These are phyloP conservation scores for Apostasia shenzhenica DNA, from an alignment of 106 monocot genomes.

Conservation along the genomic window DNA sequence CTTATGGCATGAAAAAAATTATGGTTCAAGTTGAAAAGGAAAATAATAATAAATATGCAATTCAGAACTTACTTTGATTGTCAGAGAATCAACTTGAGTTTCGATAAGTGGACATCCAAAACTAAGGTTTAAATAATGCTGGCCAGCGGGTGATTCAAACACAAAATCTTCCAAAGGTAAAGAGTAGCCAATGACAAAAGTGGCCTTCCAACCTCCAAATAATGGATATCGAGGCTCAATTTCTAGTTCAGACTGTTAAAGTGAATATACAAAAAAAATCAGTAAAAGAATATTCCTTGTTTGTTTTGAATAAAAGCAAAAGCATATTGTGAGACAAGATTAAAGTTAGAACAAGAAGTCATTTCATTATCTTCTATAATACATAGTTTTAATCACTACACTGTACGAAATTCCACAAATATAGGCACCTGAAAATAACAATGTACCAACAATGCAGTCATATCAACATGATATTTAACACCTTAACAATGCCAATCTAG, in stretches of 20 bases:
- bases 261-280: background rate
- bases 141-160: constrained; percentile 54
- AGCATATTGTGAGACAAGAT: no score
- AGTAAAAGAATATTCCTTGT: no score
- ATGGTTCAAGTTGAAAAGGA: no score
- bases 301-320: no score
- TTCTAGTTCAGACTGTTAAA: constrained; percentile 80
- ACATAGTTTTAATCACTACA: no score
- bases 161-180: constrained; percentile 75
- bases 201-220: constrained; percentile 87
- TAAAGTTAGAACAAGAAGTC: background rate
- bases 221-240: constrained; percentile 89
- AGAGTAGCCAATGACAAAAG: constrained; percentile 57
- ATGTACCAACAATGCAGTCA: no score
- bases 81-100: constrained; percentile 62
- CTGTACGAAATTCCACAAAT: no score
- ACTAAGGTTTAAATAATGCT: constrained; percentile 57
- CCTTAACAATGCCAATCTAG: no score
- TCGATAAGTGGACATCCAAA: constrained; percentile 76
- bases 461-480: no score
- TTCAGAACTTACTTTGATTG: constrained; percentile 47
- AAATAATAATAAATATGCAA: background rate
- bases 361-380: background rate
- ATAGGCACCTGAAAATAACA: no score
- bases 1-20: no score